Conservation (phyloP, 495 filamentous ascomycete species). For the Aspergillus indologenus region DNA sequence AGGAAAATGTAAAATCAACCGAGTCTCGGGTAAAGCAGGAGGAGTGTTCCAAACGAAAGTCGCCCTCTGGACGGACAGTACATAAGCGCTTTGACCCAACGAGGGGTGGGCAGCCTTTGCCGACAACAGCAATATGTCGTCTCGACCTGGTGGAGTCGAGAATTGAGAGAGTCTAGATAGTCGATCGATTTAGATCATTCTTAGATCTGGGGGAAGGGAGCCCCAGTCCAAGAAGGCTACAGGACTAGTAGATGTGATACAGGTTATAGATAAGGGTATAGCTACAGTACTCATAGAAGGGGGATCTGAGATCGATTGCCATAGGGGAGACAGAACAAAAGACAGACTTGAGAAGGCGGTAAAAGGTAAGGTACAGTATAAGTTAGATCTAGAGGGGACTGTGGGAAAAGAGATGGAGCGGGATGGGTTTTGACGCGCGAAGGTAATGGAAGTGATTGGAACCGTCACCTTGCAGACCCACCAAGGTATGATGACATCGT, state of each 20-base stretch:
- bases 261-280: neutral
- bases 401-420: neutral
- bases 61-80: neutral
- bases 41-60: neutral
- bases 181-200: neutral
- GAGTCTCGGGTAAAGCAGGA: neutral
- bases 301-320: neutral
- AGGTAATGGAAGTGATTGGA: slow-evolving; percentile 14
- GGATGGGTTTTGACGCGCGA: slow-evolving; percentile 1
- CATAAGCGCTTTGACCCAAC: neutral
- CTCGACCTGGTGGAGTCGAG: neutral
- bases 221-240: neutral
- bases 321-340: neutral
- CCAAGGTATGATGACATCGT: slow-evolving; percentile 8
- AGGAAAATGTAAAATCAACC: neutral
- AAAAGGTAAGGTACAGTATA: neutral
- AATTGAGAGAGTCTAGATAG: neutral
- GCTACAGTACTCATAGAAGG: neutral
- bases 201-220: neutral
- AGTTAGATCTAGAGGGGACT: neutral
- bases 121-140: neutral
- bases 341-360: too few relatives aligned
- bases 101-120: neutral
- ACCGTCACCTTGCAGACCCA: neutral
- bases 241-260: neutral